Evolutionary conservation across 225 moss, liverwort and hornwort species (phyloP).

Genomic region (Climacium dendroides): DNA sequence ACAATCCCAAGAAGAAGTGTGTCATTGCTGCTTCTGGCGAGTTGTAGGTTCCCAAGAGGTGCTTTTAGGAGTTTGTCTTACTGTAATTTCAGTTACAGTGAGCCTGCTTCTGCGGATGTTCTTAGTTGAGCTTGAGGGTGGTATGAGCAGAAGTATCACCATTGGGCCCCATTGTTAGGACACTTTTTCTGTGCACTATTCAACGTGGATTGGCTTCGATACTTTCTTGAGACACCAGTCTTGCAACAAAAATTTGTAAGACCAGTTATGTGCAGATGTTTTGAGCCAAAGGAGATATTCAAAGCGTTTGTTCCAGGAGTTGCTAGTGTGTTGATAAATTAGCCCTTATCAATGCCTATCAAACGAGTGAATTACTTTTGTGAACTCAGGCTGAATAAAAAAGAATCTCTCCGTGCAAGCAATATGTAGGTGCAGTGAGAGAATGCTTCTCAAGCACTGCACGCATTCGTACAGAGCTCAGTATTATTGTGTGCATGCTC

Average conservation of each 20-base stretch:
- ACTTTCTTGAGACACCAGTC: background rate
- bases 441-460: background rate
- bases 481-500: background rate
- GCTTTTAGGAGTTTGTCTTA: background rate
- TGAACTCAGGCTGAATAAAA: background rate
- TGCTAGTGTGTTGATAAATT: background rate
- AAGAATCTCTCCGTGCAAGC: no score
- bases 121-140: background rate
- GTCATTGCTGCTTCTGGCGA: slow-evolving; percentile 66
- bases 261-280: background rate
- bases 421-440: background rate
- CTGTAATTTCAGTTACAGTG: background rate
- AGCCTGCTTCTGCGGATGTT: background rate
- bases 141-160: background rate
- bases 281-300: background rate
- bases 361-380: background rate
- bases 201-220: background rate
- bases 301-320: background rate
- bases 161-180: background rate
- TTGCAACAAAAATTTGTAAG: background rate
- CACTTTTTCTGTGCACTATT: background rate
- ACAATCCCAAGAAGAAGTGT: slow-evolving; percentile 37
- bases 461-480: background rate
- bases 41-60: slow-evolving; percentile 7
- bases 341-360: background rate